Percentiles rank a stretch among this genome's conserved stretches.
Conservation (phyloP, 768 basidiomycete genomes). For the Mycena capillaripes region DNA sequence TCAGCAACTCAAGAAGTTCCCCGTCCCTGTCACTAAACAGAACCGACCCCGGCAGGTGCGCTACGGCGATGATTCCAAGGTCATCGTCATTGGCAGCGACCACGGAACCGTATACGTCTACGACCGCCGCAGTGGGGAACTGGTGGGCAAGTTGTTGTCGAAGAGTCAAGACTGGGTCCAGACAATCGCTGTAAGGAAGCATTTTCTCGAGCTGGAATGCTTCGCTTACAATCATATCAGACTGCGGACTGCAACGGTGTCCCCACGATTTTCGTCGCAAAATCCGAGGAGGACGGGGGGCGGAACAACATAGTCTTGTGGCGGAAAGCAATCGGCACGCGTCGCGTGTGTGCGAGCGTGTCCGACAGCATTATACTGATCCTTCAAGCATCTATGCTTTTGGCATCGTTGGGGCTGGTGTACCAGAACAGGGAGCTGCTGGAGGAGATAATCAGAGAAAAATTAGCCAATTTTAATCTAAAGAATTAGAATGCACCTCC, state of each 20-base stretch:
- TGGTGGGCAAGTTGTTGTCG: neutral
- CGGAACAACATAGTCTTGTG: slow-evolving; percentile 1
- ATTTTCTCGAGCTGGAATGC: neutral
- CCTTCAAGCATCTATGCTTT: neutral
- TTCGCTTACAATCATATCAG: neutral
- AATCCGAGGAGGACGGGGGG: neutral
- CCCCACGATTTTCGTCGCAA: slow-evolving; percentile 1
- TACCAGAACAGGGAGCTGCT: slow-evolving; percentile 7
- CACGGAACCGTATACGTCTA: slow-evolving; percentile 8
- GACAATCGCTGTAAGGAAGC: slow-evolving; percentile 1
- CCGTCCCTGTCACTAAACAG: slow-evolving; percentile 10
- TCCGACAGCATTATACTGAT: neutral
- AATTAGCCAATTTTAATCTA: neutral
- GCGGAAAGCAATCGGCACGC: neutral
- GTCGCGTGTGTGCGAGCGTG: neutral
- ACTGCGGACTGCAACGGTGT: neutral
- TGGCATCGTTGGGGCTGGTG: neutral
- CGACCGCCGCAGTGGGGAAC: slow-evolving; percentile 22
- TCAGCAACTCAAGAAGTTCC: neutral
- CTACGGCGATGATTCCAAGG: slow-evolving; percentile 19
- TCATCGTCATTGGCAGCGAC: slow-evolving; percentile 31
- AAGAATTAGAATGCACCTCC: too few relatives aligned
- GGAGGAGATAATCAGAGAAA: neutral
- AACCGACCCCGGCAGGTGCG: slow-evolving; percentile 25
- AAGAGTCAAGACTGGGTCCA: neutral